These are phyloP conservation scores for Mycena latifolia DNA, from an alignment of 768 basidiomycete species.

Conservation along the genomic window DNA sequence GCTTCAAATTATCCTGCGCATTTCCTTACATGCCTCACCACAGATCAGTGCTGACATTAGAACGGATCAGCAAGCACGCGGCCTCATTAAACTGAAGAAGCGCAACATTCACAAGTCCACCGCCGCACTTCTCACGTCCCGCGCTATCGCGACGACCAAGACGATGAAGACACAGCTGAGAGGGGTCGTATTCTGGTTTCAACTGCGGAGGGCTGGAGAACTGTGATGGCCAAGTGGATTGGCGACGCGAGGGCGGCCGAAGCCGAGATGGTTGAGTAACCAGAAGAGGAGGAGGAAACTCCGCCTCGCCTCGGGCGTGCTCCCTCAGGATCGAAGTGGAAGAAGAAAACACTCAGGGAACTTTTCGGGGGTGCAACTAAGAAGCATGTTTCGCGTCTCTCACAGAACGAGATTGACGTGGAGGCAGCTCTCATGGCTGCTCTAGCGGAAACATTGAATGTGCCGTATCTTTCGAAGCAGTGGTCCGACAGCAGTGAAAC, in stretches of 20 bases:
- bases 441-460: too few relatives aligned
- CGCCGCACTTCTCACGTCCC: background rate
- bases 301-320: too few relatives aligned
- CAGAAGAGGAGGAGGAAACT: too few relatives aligned
- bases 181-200: background rate
- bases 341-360: background rate
- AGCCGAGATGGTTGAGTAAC: background rate
- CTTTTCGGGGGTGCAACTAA: background rate
- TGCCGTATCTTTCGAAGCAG: too few relatives aligned
- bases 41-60: background rate
- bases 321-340: background rate
- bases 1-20: background rate
- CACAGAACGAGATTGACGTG: slow-evolving; percentile 1
- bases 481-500: too few relatives aligned
- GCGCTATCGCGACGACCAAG: slow-evolving; percentile 1
- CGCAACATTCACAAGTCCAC: background rate
- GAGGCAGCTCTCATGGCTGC: background rate
- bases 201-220: background rate
- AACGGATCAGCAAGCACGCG: background rate
- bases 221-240: background rate
- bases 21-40: background rate
- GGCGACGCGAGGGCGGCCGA: background rate
- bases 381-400: background rate
- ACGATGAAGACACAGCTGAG: background rate
- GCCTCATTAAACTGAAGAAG: background rate